phyloP scores from a whole-genome alignment of 2,329 filamentous ascomycete genomes.

The Aspergillus glaucus region DNA sequence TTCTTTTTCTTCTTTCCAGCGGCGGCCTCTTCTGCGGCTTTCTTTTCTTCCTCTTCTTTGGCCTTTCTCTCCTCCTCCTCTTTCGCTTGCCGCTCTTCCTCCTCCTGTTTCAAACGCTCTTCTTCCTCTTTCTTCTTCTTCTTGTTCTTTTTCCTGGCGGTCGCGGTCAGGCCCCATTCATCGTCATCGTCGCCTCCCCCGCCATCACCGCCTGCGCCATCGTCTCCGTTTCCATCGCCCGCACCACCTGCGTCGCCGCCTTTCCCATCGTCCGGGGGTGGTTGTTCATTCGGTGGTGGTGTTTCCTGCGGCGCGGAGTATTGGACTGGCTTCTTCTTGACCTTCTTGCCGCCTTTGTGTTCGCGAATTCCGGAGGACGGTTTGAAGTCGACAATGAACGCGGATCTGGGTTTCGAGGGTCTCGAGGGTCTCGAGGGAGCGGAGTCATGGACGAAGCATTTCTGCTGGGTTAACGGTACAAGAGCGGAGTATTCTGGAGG shows the following conservation, averaged over 20 bases:
- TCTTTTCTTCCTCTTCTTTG: slow-evolving; percentile 21
- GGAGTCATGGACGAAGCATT: slow-evolving; percentile 5
- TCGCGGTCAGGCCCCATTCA: slow-evolving; percentile 28
- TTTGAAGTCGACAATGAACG: slow-evolving; percentile 19
- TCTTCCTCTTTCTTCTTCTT: slow-evolving; percentile 31
- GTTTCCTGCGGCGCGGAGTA: slow-evolving; percentile 10
- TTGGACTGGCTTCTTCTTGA: slow-evolving; percentile 13
- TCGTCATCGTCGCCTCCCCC: slow-evolving; percentile 31
- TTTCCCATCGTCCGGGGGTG: slow-evolving; percentile 4
- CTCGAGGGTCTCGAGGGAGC: slow-evolving; percentile 3
- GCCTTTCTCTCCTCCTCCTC: slow-evolving; percentile 24
- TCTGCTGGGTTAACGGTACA: slow-evolving; percentile 21
- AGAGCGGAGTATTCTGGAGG: slow-evolving; percentile 28
- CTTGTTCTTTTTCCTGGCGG: slow-evolving; percentile 25
- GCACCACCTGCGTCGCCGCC: slow-evolving; percentile 27
- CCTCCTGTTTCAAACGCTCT: slow-evolving; percentile 24
- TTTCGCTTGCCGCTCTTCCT: slow-evolving; percentile 18
- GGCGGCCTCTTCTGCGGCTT: slow-evolving; percentile 22
- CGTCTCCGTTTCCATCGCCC: slow-evolving; percentile 24
- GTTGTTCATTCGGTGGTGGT: slow-evolving; percentile 14
- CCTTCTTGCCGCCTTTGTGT: slow-evolving; percentile 26
- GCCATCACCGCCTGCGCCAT: slow-evolving; percentile 23
- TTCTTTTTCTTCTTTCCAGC: slow-evolving; percentile 50
- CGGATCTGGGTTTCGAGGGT: slow-evolving; percentile 1
- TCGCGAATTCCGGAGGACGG: slow-evolving; percentile 22